Evolutionary conservation across 164 flowering plant species (phyloP), one percentile per base, ranked within the genome.

Genomic region (Taxillus chinensis): DNA sequence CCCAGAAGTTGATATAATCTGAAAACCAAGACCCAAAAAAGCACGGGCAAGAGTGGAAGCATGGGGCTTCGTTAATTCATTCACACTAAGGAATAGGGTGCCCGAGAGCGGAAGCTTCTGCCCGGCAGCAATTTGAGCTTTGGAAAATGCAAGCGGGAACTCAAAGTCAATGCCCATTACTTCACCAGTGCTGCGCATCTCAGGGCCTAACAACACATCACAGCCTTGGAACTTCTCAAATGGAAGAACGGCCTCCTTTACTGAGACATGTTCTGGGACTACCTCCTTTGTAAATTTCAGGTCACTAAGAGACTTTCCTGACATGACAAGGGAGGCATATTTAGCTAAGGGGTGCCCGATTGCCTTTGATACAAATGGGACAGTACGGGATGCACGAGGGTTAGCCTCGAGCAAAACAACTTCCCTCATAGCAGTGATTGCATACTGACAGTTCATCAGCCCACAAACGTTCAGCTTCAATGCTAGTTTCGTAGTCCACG

Each of bases 121-220:
- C n/a, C 97, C 97, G 10, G 97, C 90, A 12, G 99, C 92, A 64
- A 93, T 84, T 64, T 83, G 91, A 41, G 99, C 89, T 73, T 86
- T 89, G 49, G 99, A 95, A 74, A 90, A 90, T 53, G 97, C 95
- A 49, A 80, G 68, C 9, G 96, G 68, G 52, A 79, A 84, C 39
- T 77, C 78, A 65, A 59, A 80, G 71, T 80, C 83, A 62, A 93
- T 87, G 39, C 97, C 96, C 99, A 90, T 90, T 8, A 90, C 97
- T 74, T 93, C 99, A 52, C 97, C 97, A 10, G 99, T 93, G 75
- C 99, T 90, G 41, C 89, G 84, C 96, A 90, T 90, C 77, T 93
- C 97, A 15, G 97, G 99, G 12, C 99, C 96, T 40, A 90, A 79
- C 64, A 90, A 63, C 53, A 93, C 90, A 73, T 93, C 96, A 61